Evolutionary conservation across 352 stramenopile species (phyloP), one percentile per base, ranked within the genome.

Genomic region (Sclerospora graminicola): DNA sequence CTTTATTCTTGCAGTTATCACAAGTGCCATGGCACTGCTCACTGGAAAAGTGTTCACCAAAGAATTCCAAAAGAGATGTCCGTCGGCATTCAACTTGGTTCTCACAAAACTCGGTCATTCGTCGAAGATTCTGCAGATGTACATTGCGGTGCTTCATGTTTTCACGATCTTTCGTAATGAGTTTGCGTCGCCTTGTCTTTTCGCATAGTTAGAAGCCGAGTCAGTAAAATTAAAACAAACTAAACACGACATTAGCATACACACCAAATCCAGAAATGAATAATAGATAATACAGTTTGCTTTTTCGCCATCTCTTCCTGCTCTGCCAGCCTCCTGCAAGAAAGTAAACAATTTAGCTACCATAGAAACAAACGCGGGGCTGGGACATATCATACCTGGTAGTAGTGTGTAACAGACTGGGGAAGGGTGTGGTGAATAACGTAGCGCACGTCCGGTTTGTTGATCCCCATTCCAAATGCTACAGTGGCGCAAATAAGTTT

Each of bases 391-490:
- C 32, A 20, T 60, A 92, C 81, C 60, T 94, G 82, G 41, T 94
- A 94, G 44, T 92, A 94, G 41, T 92, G 77, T 8, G 77, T 90
- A n/a, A 92, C 77, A 20, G 80, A 91, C 47, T 94, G 78, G 5
- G 82, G 82, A 5, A 92, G 84, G 4, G 77, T 91, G 59, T 90
- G 75, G 43, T 94, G 82, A 42, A 94, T 91, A 34, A 94, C 82
- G 48, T 91, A 94, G 23, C 82, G 78, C 1, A 94, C 82, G 38
- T 91, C 79, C 7, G 82, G 82, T 39, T 94, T 91, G 54, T 92
- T 92, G 47, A 94, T 94, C 11, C 80, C 82, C 82, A 94, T 94
- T 19, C 82, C 82, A 45, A 94, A 94, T 0, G 82, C 82, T 31
- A 94, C 68, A 0, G 82, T 94, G 13, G 82, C 82, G n/a, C 85